Conservation (phyloP, 2,329 filamentous ascomycete species). For the Westerdykella aurantiaca region DNA sequence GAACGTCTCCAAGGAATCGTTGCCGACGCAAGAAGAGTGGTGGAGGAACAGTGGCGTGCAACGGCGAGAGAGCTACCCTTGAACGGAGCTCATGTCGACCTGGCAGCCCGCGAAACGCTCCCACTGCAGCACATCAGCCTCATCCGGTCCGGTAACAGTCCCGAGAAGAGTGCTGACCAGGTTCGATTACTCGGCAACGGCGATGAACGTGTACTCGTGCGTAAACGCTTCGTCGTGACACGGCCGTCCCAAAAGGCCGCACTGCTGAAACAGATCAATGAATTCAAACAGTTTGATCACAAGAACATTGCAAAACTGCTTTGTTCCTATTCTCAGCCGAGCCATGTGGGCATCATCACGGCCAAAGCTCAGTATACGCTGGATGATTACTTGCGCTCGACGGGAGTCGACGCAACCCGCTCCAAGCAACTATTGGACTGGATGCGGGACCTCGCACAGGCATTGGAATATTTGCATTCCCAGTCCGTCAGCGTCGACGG, state of each 20-base stretch:
- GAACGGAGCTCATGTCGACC: constrained; percentile 36
- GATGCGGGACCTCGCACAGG: constrained; percentile 38
- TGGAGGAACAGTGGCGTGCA: constrained; percentile 39
- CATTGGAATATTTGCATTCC: constrained; percentile 35
- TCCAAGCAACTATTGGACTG: constrained; percentile 34
- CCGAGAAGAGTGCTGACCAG: constrained; percentile 33
- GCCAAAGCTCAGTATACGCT: constrained; percentile 31
- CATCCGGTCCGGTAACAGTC: constrained; percentile 26
- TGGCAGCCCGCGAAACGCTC: constrained; percentile 31
- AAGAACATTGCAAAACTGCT: constrained; percentile 36
- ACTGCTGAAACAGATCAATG: constrained; percentile 34
- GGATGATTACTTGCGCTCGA: constrained; percentile 34
- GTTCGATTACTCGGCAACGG: constrained; percentile 31
- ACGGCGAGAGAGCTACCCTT: constrained; percentile 36
- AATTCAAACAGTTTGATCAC: constrained; percentile 35
- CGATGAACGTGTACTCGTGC: constrained; percentile 32
- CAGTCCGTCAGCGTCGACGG: constrained; percentile 10
- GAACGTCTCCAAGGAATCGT: constrained; percentile 36
- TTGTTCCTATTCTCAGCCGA: constrained; percentile 36
- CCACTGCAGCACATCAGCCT: constrained; percentile 32
- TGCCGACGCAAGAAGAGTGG: constrained; percentile 31
- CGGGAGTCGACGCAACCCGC: constrained; percentile 25
- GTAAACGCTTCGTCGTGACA: constrained; percentile 34
- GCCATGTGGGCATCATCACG: constrained; percentile 32
- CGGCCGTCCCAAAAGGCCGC: constrained; percentile 32